Evolutionary conservation across 345 rosid genomes (phyloP), one percentile per base, ranked within the genome.

Genomic region (Geranium brycei): DNA sequence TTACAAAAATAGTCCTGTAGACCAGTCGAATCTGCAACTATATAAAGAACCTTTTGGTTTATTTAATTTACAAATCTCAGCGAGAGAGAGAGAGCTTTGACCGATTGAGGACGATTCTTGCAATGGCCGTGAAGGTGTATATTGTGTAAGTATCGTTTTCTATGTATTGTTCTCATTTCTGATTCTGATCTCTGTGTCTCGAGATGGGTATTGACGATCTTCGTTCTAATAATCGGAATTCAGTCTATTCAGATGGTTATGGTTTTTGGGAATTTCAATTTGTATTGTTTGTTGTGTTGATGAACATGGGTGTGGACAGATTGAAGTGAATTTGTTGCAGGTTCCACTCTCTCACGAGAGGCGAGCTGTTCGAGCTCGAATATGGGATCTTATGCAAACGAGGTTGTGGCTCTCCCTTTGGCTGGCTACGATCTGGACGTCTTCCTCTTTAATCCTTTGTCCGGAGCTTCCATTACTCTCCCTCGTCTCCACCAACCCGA

Each of bases 71-170:
- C 68, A 68, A 23, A 71, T 17, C 4, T 5, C 31, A 57, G 12
- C 31, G 57, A 61, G 31, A 7, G 64, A 18, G 19, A 31, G 69
- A 19, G 53, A 61, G 66, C 19, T 59, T n/a, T 58, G 31, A 4
- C 41, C 65, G 10, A 17, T 19, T 32, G 19, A 77, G 23, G 19
- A 77, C 17, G 11, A n/a, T 57, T 51, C 55, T 55, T 66, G 63
- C 78, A 16, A 86, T 86, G 92, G 86, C 87, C 17, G 77, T 81
- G 59, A 86, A 86, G 80, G 84, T 86, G 58, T 86, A 84, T 74
- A 84, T 86, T 69, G 89, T 86, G 92, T 86, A 86, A 23, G 92
- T 80, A 1, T 57, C 51, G 51, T 31, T 53, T 62, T 18, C 53
- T 47, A 23, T 23, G 28, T 23, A 23, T 31, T 64, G 16, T 3